Evolutionary conservation across 768 basidiomycete species (phyloP).

Genomic region (Russula lepida): DNA sequence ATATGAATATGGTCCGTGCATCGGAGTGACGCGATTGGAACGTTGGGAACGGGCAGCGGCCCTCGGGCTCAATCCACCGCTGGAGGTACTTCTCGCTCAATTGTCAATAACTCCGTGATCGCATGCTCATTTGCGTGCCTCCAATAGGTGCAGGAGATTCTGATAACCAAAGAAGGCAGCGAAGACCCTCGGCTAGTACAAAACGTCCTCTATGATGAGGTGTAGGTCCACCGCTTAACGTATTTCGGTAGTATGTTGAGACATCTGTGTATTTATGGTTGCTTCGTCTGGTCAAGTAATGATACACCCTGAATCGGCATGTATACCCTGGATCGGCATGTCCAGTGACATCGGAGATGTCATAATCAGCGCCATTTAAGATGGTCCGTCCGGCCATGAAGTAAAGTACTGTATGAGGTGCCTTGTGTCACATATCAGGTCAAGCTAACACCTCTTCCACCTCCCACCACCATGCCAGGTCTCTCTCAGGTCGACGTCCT

Average conservation of each 20-base stretch:
- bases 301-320: not conserved
- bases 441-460: not conserved
- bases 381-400: not conserved
- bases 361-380: not conserved
- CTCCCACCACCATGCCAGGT: slow-evolving; percentile 16
- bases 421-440: not conserved
- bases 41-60: slow-evolving; percentile 80
- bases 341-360: too few relatives aligned
- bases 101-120: too few relatives aligned
- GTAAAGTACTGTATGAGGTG: not conserved
- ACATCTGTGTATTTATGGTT: not conserved
- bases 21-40: slow-evolving; percentile 72
- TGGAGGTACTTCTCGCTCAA: slow-evolving; percentile 45
- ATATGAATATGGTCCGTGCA: slow-evolving; percentile 74
- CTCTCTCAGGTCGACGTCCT: slow-evolving; percentile 49
- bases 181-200: slow-evolving; percentile 10
- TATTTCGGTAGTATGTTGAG: not conserved
- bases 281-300: not conserved
- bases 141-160: slow-evolving; percentile 12
- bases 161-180: slow-evolving; percentile 16
- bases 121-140: not conserved
- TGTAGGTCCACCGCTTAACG: not conserved
- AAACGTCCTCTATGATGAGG: slow-evolving; percentile 18
- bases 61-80: slow-evolving; percentile 72
- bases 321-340: not conserved